Evolutionary conservation across 176 grass and related monocot genomes (phyloP), one percentile per base, ranked within the genome.

Genomic region (Juncus inflexus): DNA sequence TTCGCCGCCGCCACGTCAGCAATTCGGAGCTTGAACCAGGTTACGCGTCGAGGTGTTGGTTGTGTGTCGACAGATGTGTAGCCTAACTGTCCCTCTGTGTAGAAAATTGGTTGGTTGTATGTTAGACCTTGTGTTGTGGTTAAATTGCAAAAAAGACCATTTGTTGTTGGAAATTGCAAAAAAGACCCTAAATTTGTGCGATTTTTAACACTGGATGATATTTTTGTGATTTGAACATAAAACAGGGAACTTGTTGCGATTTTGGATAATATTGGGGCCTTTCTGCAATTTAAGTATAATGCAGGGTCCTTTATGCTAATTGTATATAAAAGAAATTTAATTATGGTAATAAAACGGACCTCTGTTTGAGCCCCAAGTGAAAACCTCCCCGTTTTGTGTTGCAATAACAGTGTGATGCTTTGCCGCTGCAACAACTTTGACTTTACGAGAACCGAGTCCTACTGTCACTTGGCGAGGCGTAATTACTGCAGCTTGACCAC

Each of bases 351-450:
- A 5, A 66, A 56, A 75, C 19, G 42, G 76, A 99, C 95, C 95
- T 99, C 95, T 92, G 74, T 99, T 99, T 67, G 95, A 99, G 80
- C 95, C 95, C 95, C 95, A 99, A 52, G 95, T 86, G 80, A 92
- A 99, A 79, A 99, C 72, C 77, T 90, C 95, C 64, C 95, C 95
- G 3, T 60, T 50, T 35, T 92, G 80, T 80, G 89, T 94, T 54
- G 95, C 85, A 80, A 99, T 92, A 59, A 92, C 75, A 40, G 95
- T 99, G 67, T 99, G 95, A 90, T 99, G 95, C 73, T 99, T 99
- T 62, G 95, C 95, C 69, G 89, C 95, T 54, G 85, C 83, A 49
- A 99, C 86, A 74, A 78, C 77, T 73, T 76, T 78, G 41, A 99
- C 95, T 76, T 37, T 61, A 42, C 78, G 87, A 78, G 66, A 72